phyloP scores from a whole-genome alignment of 768 basidiomycete genomes.

The Podaxis carcinomalis region DNA sequence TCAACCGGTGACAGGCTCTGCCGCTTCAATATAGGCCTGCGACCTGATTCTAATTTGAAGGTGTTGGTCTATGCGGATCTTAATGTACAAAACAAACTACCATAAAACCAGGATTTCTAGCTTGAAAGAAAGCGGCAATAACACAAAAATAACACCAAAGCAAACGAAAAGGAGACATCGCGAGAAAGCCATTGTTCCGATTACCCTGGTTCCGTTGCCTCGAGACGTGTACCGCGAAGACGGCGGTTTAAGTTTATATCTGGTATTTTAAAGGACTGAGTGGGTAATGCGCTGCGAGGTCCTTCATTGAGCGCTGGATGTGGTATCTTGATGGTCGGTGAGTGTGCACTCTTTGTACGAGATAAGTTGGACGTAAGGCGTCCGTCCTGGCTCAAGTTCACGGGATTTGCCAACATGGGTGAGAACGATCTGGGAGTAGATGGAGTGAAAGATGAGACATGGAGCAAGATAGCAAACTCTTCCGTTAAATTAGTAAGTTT shows the following conservation, averaged over 20 bases:
- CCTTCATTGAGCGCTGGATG: slow-evolving; percentile 30
- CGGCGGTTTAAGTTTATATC: not conserved
- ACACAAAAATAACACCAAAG: not conserved
- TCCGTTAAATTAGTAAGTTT: slow-evolving; percentile 80
- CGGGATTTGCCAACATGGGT: slow-evolving; percentile 42
- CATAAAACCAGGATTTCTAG: not conserved
- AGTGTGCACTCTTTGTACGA: slow-evolving; percentile 54
- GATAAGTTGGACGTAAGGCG: slow-evolving; percentile 52
- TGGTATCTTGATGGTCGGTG: slow-evolving; percentile 34
- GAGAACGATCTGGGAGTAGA: slow-evolving; percentile 54
- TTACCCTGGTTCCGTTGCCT: slow-evolving; percentile 9
- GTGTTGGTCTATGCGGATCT: not conserved
- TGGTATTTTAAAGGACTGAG: slow-evolving; percentile 23
- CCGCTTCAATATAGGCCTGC: no score
- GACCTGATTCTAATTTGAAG: not conserved
- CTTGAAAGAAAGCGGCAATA: not conserved
- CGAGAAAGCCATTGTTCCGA: not conserved
- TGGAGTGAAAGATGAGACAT: slow-evolving; percentile 78
- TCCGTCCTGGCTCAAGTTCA: slow-evolving; percentile 20
- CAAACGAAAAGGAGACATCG: not conserved
- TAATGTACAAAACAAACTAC: not conserved
- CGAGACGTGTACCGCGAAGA: not conserved
- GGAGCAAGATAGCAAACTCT: slow-evolving; percentile 82
- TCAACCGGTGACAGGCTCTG: no score
- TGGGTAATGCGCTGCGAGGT: slow-evolving; percentile 53